These are phyloP conservation scores for Fusarium temperatum DNA, from an alignment of 2,329 filamentous ascomycete species.

Conservation along the genomic window DNA sequence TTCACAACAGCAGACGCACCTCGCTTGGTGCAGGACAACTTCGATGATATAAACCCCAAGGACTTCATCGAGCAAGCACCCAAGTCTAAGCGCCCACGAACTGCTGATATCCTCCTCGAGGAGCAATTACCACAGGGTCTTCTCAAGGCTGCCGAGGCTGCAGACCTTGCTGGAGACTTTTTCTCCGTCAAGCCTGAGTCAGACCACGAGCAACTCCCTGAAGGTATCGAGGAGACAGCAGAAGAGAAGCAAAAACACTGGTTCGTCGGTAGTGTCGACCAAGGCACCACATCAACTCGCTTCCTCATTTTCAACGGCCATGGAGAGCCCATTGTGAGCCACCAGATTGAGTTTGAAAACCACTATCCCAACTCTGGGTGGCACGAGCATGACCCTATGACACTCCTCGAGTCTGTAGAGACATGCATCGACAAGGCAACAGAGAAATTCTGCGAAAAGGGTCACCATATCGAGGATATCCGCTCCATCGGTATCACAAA, in stretches of 20 bases:
- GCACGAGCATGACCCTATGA: conserved; percentile 88
- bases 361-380: conserved; percentile 87
- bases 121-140: conserved; percentile 44
- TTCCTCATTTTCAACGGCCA: conserved; percentile 89
- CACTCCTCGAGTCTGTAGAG: conserved; percentile 78
- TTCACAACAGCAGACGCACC: conserved; percentile 26
- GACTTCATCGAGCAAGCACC: conserved; percentile 1
- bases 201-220: conserved; percentile 40
- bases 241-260: conserved; percentile 54
- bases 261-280: conserved; percentile 89
- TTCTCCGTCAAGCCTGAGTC: conserved; percentile 44
- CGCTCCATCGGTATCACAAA: conserved; percentile 87
- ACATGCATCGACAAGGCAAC: conserved; percentile 82
- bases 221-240: conserved; percentile 45
- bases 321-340: conserved; percentile 80
- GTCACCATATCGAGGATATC: conserved; percentile 74
- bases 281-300: conserved; percentile 87
- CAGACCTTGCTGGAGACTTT: conserved; percentile 21
- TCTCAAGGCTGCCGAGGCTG: conserved; percentile 36
- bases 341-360: conserved; percentile 89
- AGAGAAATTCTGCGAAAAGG: conserved; percentile 74
- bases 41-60: conserved; percentile 12
- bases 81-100: conserved; percentile 34
- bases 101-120: conserved; percentile 34
- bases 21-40: conserved; percentile 11